Evolutionary conservation across 306 rosid genomes (phyloP).

Genomic region (Comarum palustre): DNA sequence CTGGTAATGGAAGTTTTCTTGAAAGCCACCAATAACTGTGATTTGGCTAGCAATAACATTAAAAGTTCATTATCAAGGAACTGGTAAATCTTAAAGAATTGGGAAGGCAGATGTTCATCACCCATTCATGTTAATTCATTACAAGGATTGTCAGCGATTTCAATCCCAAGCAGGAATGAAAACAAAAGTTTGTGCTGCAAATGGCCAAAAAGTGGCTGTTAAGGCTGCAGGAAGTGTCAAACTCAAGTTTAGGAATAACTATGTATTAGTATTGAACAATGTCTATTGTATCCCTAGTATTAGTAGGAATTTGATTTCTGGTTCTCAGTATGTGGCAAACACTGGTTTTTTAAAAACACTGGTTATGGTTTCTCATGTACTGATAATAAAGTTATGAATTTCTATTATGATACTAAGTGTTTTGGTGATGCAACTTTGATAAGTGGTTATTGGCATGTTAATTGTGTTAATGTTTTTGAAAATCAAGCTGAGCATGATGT

Average conservation of each 20-base stretch:
- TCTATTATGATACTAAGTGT: neutral
- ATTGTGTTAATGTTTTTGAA: neutral
- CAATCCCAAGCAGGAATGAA: no score
- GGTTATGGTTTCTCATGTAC: neutral
- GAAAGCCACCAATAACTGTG: neutral
- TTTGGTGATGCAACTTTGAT: neutral
- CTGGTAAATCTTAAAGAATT: neutral
- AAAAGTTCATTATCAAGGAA: neutral
- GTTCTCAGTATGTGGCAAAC: neutral
- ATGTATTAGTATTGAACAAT: no score
- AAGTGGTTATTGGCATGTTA: neutral
- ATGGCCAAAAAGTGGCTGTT: no score
- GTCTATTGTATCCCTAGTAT: no score
- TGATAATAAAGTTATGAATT: no score
- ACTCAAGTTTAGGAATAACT: no score
- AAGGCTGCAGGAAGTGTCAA: no score
- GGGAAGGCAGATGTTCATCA: constrained; percentile 4
- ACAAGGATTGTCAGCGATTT: no score
- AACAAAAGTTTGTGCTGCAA: no score
- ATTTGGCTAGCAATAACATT: neutral
- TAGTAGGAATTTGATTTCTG: neutral
- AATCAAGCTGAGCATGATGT: no score
- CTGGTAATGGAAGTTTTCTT: neutral
- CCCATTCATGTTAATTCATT: no score
- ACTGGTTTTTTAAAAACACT: no score